These are phyloP conservation scores for Endoconidiophora polonica DNA, from an alignment of 2,329 filamentous ascomycete species.

Conservation along the genomic window DNA sequence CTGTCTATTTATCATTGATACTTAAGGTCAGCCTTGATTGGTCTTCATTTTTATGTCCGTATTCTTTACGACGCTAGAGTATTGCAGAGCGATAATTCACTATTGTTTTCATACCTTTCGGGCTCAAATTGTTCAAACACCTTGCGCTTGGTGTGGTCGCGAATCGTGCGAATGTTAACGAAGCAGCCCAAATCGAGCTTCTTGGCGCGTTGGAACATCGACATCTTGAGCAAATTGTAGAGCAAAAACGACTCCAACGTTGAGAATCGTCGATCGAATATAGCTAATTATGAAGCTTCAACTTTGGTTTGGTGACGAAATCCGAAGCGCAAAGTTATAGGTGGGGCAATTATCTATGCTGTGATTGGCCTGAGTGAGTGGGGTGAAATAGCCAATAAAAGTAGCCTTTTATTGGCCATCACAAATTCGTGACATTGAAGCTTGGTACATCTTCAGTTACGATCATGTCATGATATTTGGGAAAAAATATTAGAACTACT, in stretches of 20 bases:
- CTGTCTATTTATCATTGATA: constrained; percentile 42
- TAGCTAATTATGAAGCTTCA: neutral
- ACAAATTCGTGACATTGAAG: neutral
- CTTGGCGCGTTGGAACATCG: constrained; percentile 67
- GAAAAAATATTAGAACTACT: too few species aligned
- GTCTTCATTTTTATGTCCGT: too few species aligned
- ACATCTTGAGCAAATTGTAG: constrained; percentile 37
- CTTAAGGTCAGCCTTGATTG: too few species aligned
- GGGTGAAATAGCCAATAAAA: neutral
- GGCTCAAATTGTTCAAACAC: constrained; percentile 76
- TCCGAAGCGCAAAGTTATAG: neutral
- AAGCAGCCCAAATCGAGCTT: constrained; percentile 80
- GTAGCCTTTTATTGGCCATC: neutral
- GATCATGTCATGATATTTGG: too few species aligned
- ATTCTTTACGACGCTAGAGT: too few species aligned
- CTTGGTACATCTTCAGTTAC: neutral
- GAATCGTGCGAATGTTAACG: constrained; percentile 70
- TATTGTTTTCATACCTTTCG: constrained; percentile 46
- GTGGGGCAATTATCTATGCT: neutral
- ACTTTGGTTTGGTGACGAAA: neutral
- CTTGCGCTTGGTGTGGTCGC: constrained; percentile 93
- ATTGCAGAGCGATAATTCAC: neutral
- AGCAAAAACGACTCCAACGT: neutral
- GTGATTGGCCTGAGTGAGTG: constrained; percentile 1
- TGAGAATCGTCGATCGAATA: neutral